These are phyloP conservation scores for Lactifluus piperatus DNA, from an alignment of 768 basidiomycete genomes.

Conservation along the genomic window DNA sequence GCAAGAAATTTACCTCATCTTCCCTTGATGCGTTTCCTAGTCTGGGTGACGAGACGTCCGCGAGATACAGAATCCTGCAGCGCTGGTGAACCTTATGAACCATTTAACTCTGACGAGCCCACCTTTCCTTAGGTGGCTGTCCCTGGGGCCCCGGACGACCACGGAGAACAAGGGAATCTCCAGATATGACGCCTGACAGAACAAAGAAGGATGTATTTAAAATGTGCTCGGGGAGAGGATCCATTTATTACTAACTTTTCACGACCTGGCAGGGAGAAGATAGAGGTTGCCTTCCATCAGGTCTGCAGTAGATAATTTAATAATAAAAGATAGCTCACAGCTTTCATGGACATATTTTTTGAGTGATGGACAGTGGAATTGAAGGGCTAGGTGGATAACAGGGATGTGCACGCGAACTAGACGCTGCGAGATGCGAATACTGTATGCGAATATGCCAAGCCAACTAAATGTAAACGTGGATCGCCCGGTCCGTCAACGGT, in stretches of 20 bases:
- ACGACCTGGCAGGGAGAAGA: conserved; percentile 36
- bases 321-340: conserved; percentile 38
- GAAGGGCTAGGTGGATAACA: background rate
- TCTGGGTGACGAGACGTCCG: conserved; percentile 77
- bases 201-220: conserved; percentile 14
- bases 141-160: conserved; percentile 70
- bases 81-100: background rate
- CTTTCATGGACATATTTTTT: conserved; percentile 60
- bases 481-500: conserved; percentile 10
- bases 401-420: background rate
- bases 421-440: background rate
- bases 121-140: conserved; percentile 88
- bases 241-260: conserved; percentile 38
- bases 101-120: conserved; percentile 18
- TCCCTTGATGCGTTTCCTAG: conserved; percentile 75
- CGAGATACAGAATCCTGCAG: conserved; percentile 76
- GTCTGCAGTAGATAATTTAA: background rate
- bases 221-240: background rate
- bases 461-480: background rate
- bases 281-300: background rate
- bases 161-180: conserved; percentile 82
- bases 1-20: conserved; percentile 61
- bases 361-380: conserved; percentile 1
- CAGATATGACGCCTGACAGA: conserved; percentile 74
- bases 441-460: too few relatives aligned